A percentile compares a stretch with the other conserved stretches of the same genome.
phyloP scores from a whole-genome alignment of 345 rosid species.

The Euclidium syriacum region DNA sequence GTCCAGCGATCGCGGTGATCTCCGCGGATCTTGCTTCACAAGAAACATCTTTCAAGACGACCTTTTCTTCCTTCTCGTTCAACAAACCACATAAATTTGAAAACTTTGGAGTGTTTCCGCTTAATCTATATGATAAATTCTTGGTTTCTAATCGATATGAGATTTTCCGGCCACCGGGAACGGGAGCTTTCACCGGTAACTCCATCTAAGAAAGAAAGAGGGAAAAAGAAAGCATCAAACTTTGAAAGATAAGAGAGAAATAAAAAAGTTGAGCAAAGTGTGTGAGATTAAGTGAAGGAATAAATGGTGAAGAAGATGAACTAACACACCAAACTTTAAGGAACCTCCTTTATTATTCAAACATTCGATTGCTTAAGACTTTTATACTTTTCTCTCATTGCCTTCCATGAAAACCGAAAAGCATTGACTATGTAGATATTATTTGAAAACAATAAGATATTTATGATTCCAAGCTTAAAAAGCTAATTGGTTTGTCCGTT shows the following conservation, averaged over 20 bases:
- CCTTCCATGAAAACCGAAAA: conserved; percentile 18
- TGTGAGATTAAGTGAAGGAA: conserved; percentile 33
- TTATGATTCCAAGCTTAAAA: neutral
- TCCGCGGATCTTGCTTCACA: conserved; percentile 65
- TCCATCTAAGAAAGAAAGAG: conserved; percentile 44
- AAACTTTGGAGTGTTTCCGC: conserved; percentile 39
- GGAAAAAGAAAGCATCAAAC: conserved; percentile 11
- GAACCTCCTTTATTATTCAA: conserved; percentile 14
- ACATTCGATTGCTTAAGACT: conserved; percentile 12
- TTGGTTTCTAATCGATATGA: conserved; percentile 53
- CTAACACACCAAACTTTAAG: conserved; percentile 66
- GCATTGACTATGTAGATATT: conserved; percentile 15
- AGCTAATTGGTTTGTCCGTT: neutral
- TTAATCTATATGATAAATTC: conserved; percentile 49
- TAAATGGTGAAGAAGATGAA: conserved; percentile 50
- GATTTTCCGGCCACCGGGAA: conserved; percentile 33
- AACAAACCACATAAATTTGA: conserved; percentile 23
- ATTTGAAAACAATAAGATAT: neutral
- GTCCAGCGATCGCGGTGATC: conserved; percentile 77
- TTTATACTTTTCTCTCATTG: conserved; percentile 9
- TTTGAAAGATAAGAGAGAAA: conserved; percentile 26
- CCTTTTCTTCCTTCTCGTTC: conserved; percentile 25
- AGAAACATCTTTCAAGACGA: conserved; percentile 52
- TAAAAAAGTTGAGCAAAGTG: conserved; percentile 10
- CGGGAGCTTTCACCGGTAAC: conserved; percentile 51